These are phyloP conservation scores for Salix brachista DNA, from an alignment of 345 rosid genomes.

Conservation along the genomic window DNA sequence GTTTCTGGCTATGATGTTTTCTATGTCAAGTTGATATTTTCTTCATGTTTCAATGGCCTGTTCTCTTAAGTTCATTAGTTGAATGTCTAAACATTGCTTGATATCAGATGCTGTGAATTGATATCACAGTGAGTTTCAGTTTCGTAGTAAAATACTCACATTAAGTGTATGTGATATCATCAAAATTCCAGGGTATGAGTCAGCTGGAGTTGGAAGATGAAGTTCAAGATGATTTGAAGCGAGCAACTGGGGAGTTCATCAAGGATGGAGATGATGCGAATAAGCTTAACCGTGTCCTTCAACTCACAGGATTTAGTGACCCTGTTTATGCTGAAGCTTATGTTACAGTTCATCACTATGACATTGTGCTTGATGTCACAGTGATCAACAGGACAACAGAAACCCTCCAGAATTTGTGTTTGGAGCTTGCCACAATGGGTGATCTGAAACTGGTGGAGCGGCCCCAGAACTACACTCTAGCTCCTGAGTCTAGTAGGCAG, in stretches of 20 bases:
- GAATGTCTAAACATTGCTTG: background rate
- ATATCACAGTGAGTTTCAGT: background rate
- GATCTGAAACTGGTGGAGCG: slow-evolving; percentile 99
- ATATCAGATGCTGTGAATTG: background rate
- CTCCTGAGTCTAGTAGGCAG: slow-evolving; percentile 92
- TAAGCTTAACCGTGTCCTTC: slow-evolving; percentile 94
- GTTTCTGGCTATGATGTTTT: background rate
- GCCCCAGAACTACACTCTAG: slow-evolving; percentile 93
- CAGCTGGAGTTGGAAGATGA: slow-evolving; percentile 98
- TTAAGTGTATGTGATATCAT: background rate
- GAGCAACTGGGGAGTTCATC: slow-evolving; percentile 96
- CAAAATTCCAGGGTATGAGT: slow-evolving; percentile 81
- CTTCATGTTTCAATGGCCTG: background rate
- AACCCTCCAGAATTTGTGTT: slow-evolving; percentile 94
- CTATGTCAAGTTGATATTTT: background rate
- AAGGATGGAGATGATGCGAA: slow-evolving; percentile 93
- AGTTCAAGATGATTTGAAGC: slow-evolving; percentile 94
- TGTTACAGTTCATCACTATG: slow-evolving; percentile 95
- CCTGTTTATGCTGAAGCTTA: slow-evolving; percentile 99
- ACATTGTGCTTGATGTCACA: slow-evolving; percentile 92
- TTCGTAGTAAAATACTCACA: background rate
- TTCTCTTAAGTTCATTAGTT: background rate
- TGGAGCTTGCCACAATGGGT: slow-evolving; percentile 98
- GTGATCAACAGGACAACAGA: slow-evolving; percentile 94
- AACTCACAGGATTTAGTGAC: slow-evolving; percentile 97